Conservation (phyloP, 2,329 filamentous ascomycete genomes). For the Pestalotiopsis sp. region DNA sequence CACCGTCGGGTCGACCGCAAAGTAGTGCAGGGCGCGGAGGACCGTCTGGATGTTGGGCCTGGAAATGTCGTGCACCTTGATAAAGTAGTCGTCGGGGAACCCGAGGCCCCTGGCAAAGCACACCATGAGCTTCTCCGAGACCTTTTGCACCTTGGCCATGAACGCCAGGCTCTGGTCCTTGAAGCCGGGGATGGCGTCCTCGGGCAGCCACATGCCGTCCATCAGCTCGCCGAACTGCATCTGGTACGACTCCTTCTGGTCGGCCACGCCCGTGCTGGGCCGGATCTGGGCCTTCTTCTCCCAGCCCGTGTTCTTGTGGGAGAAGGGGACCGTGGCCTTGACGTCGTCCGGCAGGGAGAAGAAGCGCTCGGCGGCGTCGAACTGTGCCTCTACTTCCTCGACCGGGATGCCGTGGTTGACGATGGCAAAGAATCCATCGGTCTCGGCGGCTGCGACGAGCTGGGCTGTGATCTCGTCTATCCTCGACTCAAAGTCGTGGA, state of each 20-base stretch:
- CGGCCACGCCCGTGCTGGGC: slow-evolving; percentile 59
- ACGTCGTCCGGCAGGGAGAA: slow-evolving; percentile 53
- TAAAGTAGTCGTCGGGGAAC: slow-evolving; percentile 59
- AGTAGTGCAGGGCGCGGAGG: slow-evolving; percentile 61
- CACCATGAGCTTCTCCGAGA: slow-evolving; percentile 59
- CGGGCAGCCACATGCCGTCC: slow-evolving; percentile 53
- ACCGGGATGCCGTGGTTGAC: slow-evolving; percentile 56
- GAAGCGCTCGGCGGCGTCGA: slow-evolving; percentile 52
- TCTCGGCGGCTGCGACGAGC: slow-evolving; percentile 57
- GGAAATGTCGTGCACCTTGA: slow-evolving; percentile 53
- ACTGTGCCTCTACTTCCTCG: slow-evolving; percentile 53
- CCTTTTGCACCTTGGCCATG: slow-evolving; percentile 55
- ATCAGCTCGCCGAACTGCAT: slow-evolving; percentile 62
- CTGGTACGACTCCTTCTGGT: slow-evolving; percentile 66
- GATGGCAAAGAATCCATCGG: slow-evolving; percentile 63
- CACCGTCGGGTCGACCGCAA: slow-evolving; percentile 41
- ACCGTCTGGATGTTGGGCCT: slow-evolving; percentile 57
- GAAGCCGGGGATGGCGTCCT: slow-evolving; percentile 52
- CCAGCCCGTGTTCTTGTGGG: slow-evolving; percentile 60
- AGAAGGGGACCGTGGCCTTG: slow-evolving; percentile 59
- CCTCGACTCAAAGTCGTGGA: slow-evolving; percentile 53
- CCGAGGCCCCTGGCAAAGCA: slow-evolving; percentile 61
- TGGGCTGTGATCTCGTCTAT: slow-evolving; percentile 56
- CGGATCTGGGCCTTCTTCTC: slow-evolving; percentile 61
- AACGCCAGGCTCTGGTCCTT: slow-evolving; percentile 46